These are phyloP conservation scores for Graphiopsis chlorocephala DNA, from an alignment of 2,329 filamentous ascomycete genomes.

Conservation along the genomic window DNA sequence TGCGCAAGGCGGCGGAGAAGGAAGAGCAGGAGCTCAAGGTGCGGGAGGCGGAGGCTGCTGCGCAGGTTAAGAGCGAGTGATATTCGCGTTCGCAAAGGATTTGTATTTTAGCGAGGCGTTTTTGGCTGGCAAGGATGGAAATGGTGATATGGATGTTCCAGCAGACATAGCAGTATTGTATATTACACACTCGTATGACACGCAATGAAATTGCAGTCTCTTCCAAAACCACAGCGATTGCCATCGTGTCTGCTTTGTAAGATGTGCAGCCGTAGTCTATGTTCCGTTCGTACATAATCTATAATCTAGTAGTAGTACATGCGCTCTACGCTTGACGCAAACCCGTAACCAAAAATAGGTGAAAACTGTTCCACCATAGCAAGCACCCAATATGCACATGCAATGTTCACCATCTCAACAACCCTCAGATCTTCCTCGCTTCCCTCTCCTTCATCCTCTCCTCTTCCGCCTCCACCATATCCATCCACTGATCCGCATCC, in stretches of 20 bases:
- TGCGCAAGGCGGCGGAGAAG: conserved; percentile 72
- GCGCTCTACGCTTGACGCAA: conserved; percentile 8
- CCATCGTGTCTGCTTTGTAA: not conserved
- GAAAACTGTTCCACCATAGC: not conserved
- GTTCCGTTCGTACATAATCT: not conserved
- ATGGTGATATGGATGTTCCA: not conserved
- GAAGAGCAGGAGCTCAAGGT: conserved; percentile 66
- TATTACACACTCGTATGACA: not conserved
- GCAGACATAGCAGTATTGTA: not conserved
- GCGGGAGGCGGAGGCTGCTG: conserved; percentile 42
- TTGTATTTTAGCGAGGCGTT: conserved; percentile 14
- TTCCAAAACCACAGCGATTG: not conserved
- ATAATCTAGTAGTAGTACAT: not conserved
- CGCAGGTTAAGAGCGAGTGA: conserved; percentile 6
- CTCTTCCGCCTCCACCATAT: conserved; percentile 83
- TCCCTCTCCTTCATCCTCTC: conserved; percentile 53
- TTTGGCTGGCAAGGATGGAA: not conserved
- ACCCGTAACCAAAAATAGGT: not conserved
- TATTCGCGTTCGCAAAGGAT: not conserved
- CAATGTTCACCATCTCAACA: not conserved
- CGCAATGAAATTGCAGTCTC: not conserved
- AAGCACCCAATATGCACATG: not conserved
- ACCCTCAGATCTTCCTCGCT: conserved; percentile 22
- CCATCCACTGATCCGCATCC: conserved; percentile 91
- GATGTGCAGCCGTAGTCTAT: not conserved